phyloP scores from a whole-genome alignment of 1,284 basidiomycete species.

The Entoloma clypeatum region DNA sequence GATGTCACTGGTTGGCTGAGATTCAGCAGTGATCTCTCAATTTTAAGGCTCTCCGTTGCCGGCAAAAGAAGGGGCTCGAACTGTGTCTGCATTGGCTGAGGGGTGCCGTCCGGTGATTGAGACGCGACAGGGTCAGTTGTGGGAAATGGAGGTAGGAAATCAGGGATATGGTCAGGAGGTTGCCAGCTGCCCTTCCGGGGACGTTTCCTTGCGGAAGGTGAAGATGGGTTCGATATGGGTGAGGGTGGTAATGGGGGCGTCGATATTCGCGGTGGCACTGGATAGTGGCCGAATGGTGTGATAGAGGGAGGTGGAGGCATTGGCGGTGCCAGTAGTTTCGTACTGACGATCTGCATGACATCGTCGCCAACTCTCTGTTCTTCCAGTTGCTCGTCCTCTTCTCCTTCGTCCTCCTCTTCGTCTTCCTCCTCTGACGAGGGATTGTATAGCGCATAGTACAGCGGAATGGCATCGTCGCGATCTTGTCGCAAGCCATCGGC shows the following conservation, averaged over 20 bases:
- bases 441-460: slow-evolving; percentile 48
- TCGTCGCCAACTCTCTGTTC: slow-evolving; percentile 32
- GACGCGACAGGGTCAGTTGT: slow-evolving; percentile 33
- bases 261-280: slow-evolving; percentile 32
- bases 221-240: slow-evolving; percentile 55
- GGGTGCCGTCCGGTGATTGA: slow-evolving; percentile 28
- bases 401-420: slow-evolving; percentile 30
- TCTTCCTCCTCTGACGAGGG: slow-evolving; percentile 35
- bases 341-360: not conserved
- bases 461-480: slow-evolving; percentile 49
- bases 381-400: slow-evolving; percentile 36
- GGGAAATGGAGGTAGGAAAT: slow-evolving; percentile 66
- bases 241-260: slow-evolving; percentile 49
- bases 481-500: slow-evolving; percentile 53
- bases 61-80: slow-evolving; percentile 30
- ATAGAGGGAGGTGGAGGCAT: slow-evolving; percentile 14
- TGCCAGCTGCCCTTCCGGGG: slow-evolving; percentile 52
- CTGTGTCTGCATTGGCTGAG: slow-evolving; percentile 20
- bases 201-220: slow-evolving; percentile 52
- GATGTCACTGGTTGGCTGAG: slow-evolving; percentile 44
- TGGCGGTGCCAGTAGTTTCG: slow-evolving; percentile 27
- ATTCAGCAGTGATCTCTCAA: slow-evolving; percentile 29
- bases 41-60: slow-evolving; percentile 28
- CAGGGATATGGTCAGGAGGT: slow-evolving; percentile 59
- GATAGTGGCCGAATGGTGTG: slow-evolving; percentile 23